These are phyloP conservation scores for Schizonepeta tenuifolia DNA, from an alignment of 257 asterid species.

Conservation along the genomic window DNA sequence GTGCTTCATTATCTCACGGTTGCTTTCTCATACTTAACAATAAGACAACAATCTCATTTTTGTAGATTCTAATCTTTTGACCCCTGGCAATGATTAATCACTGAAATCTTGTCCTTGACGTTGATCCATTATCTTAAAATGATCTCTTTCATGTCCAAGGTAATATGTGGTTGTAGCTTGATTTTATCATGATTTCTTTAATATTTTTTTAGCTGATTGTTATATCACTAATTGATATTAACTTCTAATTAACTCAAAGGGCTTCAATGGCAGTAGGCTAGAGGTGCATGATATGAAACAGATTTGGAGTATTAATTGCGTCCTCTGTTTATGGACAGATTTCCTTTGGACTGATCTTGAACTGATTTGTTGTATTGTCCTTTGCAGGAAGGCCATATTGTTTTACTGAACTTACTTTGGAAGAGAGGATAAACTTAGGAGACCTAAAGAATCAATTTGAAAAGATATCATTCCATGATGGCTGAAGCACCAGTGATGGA, in stretches of 20 bases:
- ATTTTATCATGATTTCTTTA: background rate
- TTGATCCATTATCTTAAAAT: background rate
- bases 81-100: slow-evolving; percentile 18
- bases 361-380: background rate
- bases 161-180: slow-evolving; percentile 7
- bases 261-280: background rate
- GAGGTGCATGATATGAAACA: background rate
- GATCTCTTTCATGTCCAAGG: slow-evolving; percentile 1
- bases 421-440: slow-evolving; percentile 27
- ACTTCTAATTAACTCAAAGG: slow-evolving; percentile 1
- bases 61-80: background rate
- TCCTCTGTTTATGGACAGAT: slow-evolving; percentile 5
- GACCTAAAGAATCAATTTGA: slow-evolving; percentile 1
- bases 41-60: background rate
- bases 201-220: background rate
- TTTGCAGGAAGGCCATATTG: slow-evolving; percentile 3
- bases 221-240: background rate
- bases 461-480: slow-evolving; percentile 33
- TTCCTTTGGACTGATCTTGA: background rate
- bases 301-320: background rate
- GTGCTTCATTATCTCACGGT: slow-evolving; percentile 13
- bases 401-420: slow-evolving; percentile 12
- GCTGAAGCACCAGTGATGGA: slow-evolving; percentile 49
- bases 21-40: slow-evolving; percentile 14
- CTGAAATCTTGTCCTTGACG: slow-evolving; percentile 13